phyloP scores from a whole-genome alignment of 2,329 filamentous ascomycete genomes.

The Immersiporthe knoxdaviesiana region DNA sequence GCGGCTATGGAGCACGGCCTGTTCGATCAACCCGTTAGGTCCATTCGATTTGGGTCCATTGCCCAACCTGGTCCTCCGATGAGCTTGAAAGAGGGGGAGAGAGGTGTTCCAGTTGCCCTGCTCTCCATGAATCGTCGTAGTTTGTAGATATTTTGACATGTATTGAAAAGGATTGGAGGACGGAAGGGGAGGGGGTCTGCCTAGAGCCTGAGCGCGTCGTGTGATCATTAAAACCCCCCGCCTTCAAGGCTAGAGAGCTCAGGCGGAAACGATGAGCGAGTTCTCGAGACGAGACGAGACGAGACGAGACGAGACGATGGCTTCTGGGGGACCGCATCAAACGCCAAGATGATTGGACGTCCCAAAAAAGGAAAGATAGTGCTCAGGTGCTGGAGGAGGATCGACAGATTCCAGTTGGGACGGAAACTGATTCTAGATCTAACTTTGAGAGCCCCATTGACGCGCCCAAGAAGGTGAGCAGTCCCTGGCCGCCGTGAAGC shows the following conservation, averaged over 20 bases:
- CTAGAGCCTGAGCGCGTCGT: neutral
- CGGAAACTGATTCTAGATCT: neutral
- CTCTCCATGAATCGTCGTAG: no score
- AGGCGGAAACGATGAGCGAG: neutral
- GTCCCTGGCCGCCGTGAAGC: conserved; percentile 24
- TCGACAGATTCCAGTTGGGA: neutral
- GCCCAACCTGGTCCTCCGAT: no score
- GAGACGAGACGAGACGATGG: conserved; percentile 9
- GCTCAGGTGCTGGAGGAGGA: neutral
- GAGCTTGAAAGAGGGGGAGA: no score
- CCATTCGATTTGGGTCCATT: no score
- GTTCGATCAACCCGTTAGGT: neutral
- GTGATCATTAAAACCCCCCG: neutral
- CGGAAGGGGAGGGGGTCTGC: neutral
- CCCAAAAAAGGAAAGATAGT: neutral
- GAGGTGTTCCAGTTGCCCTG: no score
- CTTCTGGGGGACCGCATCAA: neutral
- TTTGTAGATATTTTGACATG: no score
- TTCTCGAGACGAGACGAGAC: conserved; percentile 12
- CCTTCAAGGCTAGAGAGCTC: neutral
- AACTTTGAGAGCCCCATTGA: conserved; percentile 9
- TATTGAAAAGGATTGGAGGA: neutral
- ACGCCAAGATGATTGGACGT: neutral
- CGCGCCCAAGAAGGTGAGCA: conserved; percentile 3
- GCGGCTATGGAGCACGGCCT: neutral